phyloP scores from a whole-genome alignment of 495 filamentous ascomycete species.

The Aspergillus mulundensis region DNA sequence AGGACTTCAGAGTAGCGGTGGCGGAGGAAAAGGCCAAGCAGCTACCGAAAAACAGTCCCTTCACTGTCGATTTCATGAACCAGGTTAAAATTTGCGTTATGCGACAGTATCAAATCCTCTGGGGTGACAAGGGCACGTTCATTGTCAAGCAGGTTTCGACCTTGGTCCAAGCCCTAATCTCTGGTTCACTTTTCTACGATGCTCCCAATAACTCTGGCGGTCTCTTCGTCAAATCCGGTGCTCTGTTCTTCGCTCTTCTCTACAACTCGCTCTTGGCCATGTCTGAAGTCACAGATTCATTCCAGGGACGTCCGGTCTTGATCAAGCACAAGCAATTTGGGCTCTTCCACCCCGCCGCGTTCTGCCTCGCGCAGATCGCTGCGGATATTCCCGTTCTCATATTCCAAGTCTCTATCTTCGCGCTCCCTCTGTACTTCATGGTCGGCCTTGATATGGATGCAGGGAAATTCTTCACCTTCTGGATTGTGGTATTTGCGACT shows the following conservation, averaged over 20 bases:
- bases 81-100: slow-evolving; percentile 55
- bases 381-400: slow-evolving; percentile 66
- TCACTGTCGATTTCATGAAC: slow-evolving; percentile 54
- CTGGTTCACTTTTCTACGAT: slow-evolving; percentile 40
- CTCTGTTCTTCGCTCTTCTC: slow-evolving; percentile 67
- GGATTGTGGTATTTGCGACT: slow-evolving; percentile 22
- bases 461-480: slow-evolving; percentile 50
- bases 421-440: slow-evolving; percentile 75
- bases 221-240: slow-evolving; percentile 51
- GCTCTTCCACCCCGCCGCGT: slow-evolving; percentile 71
- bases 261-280: slow-evolving; percentile 72
- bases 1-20: slow-evolving; percentile 47
- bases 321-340: slow-evolving; percentile 74
- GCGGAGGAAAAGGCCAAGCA: slow-evolving; percentile 41
- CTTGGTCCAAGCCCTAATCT: slow-evolving; percentile 36
- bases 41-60: slow-evolving; percentile 41
- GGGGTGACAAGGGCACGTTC: slow-evolving; percentile 57
- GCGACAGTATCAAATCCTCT: slow-evolving; percentile 55
- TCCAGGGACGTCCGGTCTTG: slow-evolving; percentile 64
- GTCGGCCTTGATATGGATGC: slow-evolving; percentile 45
- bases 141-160: slow-evolving; percentile 54
- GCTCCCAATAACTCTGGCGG: slow-evolving; percentile 37
- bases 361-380: slow-evolving; percentile 64
- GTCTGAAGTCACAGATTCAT: slow-evolving; percentile 67
- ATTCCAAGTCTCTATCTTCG: slow-evolving; percentile 62